Base-by-base conservation (phyloP, 1,139 yeast genomes). In the Debaryomyces fabryi region DNA sequence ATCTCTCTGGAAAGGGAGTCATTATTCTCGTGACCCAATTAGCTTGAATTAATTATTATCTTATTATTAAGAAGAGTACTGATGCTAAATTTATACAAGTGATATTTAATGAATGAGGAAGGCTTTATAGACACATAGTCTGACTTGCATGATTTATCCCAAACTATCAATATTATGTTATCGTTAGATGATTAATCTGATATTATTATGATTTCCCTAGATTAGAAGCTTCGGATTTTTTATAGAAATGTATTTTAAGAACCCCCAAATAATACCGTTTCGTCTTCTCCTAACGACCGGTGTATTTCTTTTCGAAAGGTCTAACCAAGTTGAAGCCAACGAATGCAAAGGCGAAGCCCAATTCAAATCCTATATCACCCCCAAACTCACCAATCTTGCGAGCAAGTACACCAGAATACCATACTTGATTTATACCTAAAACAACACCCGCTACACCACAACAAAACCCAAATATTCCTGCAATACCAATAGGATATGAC, bases 301-400 rank as follows among this genome's bases (percentile, higher is more conserved):
- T 65, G 65, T 84, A 85, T 65, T 85, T 85, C 67, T 74, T 69
- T 70, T 91, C 97, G 20, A 88, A 63, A 52, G 86, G 86, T 67
- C 97, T 80, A 38, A 78, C 68, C 33, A 74, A 41, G 60, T 84
- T 81, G 69, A 71, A 88, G 18, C 79, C 85, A 52, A 89, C 64
- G 56, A 86, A 83, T 15, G 95, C 74, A 65, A 91, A 91, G 3
- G 72, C 81, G 53, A 80, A 78, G 35, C 86, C 89, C 54, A 92
- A 74, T 71, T 88, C 96, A 60, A 88, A 88, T 35, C 96, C 97
- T 59, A 91, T 79, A 67, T 91, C 97, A 56, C 92, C 97, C 60
- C 96, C 95, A 55, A 51, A 73, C 2, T 63, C 73, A 49, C 95
- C 96, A 60, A 88, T 84, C 53, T 68, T 56, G 41, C 59, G 64